Base-by-base conservation (phyloP, 2,329 filamentous ascomycete species). In the Aspergillus awamori region DNA sequence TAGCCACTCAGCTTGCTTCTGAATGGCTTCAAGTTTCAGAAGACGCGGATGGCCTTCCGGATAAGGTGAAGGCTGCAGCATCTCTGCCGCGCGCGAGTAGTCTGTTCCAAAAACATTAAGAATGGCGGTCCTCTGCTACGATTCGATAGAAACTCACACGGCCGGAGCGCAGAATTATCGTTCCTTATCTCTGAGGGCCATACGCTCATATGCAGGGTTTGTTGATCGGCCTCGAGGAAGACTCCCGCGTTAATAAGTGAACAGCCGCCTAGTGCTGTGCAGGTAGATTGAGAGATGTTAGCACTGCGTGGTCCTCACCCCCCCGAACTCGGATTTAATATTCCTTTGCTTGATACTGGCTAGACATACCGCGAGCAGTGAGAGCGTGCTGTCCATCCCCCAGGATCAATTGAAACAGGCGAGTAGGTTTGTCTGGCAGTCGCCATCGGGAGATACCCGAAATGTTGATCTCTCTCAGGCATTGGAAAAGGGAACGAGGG, bases 241-340 rank as follows among this genome's bases (percentile, higher is more conserved):
- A 90, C 84, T 67, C 89, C 89, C 8, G 87, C 86, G 63, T 90
- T 90, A 43, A 90, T 81, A 28, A 90, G 88, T 2, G 86, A 88
- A 13, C 60, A 58, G 8, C 87, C 87, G 10, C 87, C 88, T 30
- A 90, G 83, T 1, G 86, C 82, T 84, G 45, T 43, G 4, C 10
- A 1, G 11, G 3, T 5, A 20, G 15, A 20, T 20, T 20, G 15
- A 30, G 0, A 15, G 2, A n/a, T 10, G 22, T 26, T 20, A 20
- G 20, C 20, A 20, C 20, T 20, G 20, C 20, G 2, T 20, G 20
- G 20, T 20, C 20, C 20, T 20, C 20, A 20, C 20, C 20, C 20
- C 20, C 20, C 20, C 20, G 20, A 20, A 20, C 2, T 2, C 20
- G 20, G 20, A 20, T 20, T 20, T 2, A 20, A 20, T 2, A 20